Percentiles rank a stretch among this genome's conserved stretches.
phyloP scores from a whole-genome alignment of 1,284 basidiomycete genomes.

The Malassezia sympodialis region DNA sequence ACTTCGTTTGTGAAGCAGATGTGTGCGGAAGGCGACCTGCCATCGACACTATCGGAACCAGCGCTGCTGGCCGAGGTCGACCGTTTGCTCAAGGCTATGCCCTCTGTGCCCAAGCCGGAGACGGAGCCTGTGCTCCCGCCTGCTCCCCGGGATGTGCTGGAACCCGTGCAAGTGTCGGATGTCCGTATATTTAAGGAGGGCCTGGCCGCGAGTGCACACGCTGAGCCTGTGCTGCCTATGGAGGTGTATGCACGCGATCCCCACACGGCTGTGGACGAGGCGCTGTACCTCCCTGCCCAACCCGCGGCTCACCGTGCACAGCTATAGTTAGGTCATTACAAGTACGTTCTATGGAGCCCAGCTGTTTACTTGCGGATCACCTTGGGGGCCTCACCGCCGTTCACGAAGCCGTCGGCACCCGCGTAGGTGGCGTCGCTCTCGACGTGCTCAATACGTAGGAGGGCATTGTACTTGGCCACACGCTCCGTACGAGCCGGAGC shows the following conservation, averaged over 20 bases:
- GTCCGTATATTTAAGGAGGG: constrained; percentile 62
- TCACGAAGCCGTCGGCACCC: constrained; percentile 42
- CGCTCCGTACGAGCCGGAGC: constrained; percentile 86
- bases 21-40: constrained; percentile 44
- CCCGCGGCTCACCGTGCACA: background rate
- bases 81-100: constrained; percentile 15
- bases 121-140: constrained; percentile 30
- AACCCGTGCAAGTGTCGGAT: constrained; percentile 58
- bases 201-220: constrained; percentile 52
- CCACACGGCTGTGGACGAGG: background rate
- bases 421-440: constrained; percentile 40
- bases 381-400: constrained; percentile 34
- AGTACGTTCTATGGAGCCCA: background rate
- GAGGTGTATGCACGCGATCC: constrained; percentile 24
- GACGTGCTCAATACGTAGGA: constrained; percentile 42
- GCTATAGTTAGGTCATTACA: background rate
- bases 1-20: constrained; percentile 28
- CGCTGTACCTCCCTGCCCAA: background rate
- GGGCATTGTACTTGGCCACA: constrained; percentile 62
- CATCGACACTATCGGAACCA: constrained; percentile 51
- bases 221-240: constrained; percentile 48
- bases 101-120: background rate
- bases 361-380: constrained; percentile 25
- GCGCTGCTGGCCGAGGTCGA: constrained; percentile 56
- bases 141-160: constrained; percentile 53